Percentiles rank a stretch among this genome's conserved stretches.
Conservation (phyloP, 1,284 basidiomycete genomes). For the Puccinia horiana region DNA sequence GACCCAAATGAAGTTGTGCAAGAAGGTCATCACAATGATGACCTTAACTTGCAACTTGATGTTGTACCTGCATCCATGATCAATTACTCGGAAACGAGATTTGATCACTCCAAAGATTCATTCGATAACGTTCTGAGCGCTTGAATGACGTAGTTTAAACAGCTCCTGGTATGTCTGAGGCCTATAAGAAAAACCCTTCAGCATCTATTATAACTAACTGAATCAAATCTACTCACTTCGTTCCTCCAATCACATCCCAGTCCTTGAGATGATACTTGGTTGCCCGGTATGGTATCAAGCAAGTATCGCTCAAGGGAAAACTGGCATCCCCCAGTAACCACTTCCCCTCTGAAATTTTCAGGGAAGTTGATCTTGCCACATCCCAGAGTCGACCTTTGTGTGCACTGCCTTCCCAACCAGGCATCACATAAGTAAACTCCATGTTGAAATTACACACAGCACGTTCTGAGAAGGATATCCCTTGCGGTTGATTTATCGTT, state of each 20-base stretch:
- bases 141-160: constrained; percentile 50
- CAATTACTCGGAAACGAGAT: background rate
- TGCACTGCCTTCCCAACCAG: constrained; percentile 30
- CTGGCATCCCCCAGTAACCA: constrained; percentile 2
- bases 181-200: constrained; percentile 1
- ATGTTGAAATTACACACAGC: constrained; percentile 3
- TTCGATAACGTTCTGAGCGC: constrained; percentile 50
- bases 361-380: background rate
- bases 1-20: background rate
- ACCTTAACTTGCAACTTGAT: constrained; percentile 14
- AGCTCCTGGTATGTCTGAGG: constrained; percentile 50
- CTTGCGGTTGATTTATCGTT: background rate
- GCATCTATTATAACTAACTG: background rate
- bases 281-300: constrained; percentile 3
- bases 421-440: constrained; percentile 22
- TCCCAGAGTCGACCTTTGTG: constrained; percentile 19
- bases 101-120: constrained; percentile 50
- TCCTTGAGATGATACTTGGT: constrained; percentile 20
- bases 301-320: background rate
- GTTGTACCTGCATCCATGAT: background rate
- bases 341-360: background rate
- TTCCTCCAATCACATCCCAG: constrained; percentile 7
- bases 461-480: background rate
- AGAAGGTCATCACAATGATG: constrained; percentile 9
- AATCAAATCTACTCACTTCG: background rate